Percentiles rank a stretch among this genome's conserved stretches.
These are phyloP conservation scores for Phellinidium pouzarii DNA, from an alignment of 1,284 basidiomycete species.

Conservation along the genomic window DNA sequence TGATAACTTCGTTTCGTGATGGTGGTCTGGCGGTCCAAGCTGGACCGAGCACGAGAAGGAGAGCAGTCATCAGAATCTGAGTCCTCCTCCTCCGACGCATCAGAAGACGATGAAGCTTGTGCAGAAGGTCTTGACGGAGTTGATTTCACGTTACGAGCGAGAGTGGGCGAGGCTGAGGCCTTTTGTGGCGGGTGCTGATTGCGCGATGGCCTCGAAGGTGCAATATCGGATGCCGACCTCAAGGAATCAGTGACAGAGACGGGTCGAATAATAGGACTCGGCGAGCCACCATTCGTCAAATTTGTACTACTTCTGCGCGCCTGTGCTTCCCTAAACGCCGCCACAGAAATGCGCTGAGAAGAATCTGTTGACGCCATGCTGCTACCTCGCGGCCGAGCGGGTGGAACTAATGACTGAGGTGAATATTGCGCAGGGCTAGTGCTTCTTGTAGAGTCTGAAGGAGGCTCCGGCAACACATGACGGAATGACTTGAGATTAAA, in stretches of 20 bases:
- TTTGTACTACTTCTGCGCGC: slow-evolving; percentile 54
- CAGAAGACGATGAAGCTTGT: slow-evolving; percentile 30
- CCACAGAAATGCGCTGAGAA: slow-evolving; percentile 67
- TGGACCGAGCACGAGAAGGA: slow-evolving; percentile 28
- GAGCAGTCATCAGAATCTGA: slow-evolving; percentile 39
- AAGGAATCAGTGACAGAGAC: slow-evolving; percentile 18
- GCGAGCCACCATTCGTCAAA: slow-evolving; percentile 53
- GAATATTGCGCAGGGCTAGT: slow-evolving; percentile 22
- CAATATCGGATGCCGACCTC: slow-evolving; percentile 16
- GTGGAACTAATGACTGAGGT: slow-evolving; percentile 21
- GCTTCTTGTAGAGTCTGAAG: slow-evolving; percentile 27
- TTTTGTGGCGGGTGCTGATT: slow-evolving; percentile 1
- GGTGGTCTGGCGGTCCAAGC: slow-evolving; percentile 21
- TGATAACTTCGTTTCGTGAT: slow-evolving; percentile 21
- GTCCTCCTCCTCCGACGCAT: slow-evolving; percentile 32
- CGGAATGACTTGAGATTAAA: slow-evolving; percentile 65
- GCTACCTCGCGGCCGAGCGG: slow-evolving; percentile 44
- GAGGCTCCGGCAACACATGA: slow-evolving; percentile 41
- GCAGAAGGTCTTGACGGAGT: slow-evolving; percentile 24
- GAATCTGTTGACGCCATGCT: slow-evolving; percentile 52
- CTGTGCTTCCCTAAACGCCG: slow-evolving; percentile 71
- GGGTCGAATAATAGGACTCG: slow-evolving; percentile 38
- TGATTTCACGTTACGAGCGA: not conserved
- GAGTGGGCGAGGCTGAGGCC: slow-evolving; percentile 2
- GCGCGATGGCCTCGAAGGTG: slow-evolving; percentile 15